phyloP scores from a whole-genome alignment of 1,284 basidiomycete genomes.

The Ganoderma leucocontextum region DNA sequence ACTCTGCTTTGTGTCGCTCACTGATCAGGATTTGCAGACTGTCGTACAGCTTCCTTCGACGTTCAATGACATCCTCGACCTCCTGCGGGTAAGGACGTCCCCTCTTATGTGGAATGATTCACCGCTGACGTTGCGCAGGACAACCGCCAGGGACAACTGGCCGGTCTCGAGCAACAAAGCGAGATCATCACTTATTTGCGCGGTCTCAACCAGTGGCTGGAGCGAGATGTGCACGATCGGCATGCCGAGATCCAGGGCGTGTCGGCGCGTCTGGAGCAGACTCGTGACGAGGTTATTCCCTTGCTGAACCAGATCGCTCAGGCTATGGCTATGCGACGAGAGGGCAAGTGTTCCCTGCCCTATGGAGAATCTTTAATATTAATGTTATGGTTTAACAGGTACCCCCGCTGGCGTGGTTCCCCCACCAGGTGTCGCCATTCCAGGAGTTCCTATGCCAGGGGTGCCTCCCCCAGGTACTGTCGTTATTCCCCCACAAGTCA shows the following conservation, averaged over 20 bases:
- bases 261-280: slow-evolving; percentile 65
- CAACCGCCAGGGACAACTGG: slow-evolving; percentile 74
- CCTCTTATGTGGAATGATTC: slow-evolving; percentile 11
- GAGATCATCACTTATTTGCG: slow-evolving; percentile 81
- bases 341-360: slow-evolving; percentile 13
- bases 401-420: background rate
- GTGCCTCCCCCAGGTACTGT: slow-evolving; percentile 30
- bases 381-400: background rate
- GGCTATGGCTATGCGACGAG: slow-evolving; percentile 26
- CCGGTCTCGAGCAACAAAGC: slow-evolving; percentile 78
- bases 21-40: slow-evolving; percentile 48
- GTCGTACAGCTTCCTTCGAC: slow-evolving; percentile 68
- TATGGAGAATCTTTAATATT: background rate
- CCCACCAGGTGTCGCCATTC: slow-evolving; percentile 1
- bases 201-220: slow-evolving; percentile 77
- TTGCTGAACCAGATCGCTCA: slow-evolving; percentile 52
- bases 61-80: slow-evolving; percentile 56
- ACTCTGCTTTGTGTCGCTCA: slow-evolving; percentile 14
- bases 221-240: slow-evolving; percentile 75
- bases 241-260: slow-evolving; percentile 75
- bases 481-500: slow-evolving; percentile 33
- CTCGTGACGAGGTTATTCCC: slow-evolving; percentile 48
- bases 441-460: slow-evolving; percentile 6
- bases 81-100: slow-evolving; percentile 61
- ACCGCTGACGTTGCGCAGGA: slow-evolving; percentile 54